Evolutionary conservation across 2,329 filamentous ascomycete genomes (phyloP), one percentile per base, ranked within the genome.

Genomic region (Chrysosporium keratinophilum): DNA sequence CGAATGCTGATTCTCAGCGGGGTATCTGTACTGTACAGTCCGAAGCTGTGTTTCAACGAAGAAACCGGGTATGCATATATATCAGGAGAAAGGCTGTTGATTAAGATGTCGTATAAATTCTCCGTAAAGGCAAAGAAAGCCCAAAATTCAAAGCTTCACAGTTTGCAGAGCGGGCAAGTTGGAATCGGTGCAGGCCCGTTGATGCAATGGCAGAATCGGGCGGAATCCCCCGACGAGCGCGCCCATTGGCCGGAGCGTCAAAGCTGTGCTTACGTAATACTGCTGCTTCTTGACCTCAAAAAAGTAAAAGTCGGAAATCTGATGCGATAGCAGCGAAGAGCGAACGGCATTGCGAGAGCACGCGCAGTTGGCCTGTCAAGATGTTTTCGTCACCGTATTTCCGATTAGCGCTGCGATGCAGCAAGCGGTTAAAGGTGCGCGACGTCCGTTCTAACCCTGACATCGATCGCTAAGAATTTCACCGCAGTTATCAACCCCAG

Each of bases 351-450:
- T 31, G 28, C 19, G 39, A 17, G 15, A 37, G 42, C 44, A 28
- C 28, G 35, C 35, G 44, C 44, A 23, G 15, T 35, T 15, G 35
- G 19, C 19, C 11, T n/a, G 43, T 28, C 50, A 57, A 39, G 15
- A 59, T 59, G 58, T 51, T 59, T 47, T 54, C 52, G 2, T 33
- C 42, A n/a, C 49, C 58, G 14, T 58, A 41, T 47, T 56, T 55
- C 35, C 52, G 58, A 20, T 54, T 52, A 33, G 47, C 48, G 31
- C 41, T 55, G 33, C 46, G 54, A 35, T 51, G 43, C 33, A 54
- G 54, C 34, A 56, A 59, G 40, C 54, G 54, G 33, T 14, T 57
- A 11, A 57, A 57, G 45, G 56, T 57, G 45, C 19, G 12, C 10
- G 19, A n/a, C 5, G 1, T 9, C 11, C 9, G 23, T 40, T 40